phyloP scores from a whole-genome alignment of 306 rosid genomes.

The Vachellia pachyceras region DNA sequence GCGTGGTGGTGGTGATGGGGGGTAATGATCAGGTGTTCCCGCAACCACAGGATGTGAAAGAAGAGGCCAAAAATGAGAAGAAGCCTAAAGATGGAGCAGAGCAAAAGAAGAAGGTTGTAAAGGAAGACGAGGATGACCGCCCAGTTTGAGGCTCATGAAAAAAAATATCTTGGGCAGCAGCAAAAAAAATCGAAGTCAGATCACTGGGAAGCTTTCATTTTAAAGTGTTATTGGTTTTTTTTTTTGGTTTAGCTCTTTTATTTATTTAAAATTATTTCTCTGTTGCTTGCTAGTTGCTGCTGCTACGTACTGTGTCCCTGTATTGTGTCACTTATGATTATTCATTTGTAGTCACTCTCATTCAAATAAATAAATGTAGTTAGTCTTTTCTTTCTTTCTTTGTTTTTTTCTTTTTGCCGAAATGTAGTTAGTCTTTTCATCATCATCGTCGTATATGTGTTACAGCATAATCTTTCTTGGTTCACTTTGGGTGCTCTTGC shows the following conservation, averaged over 20 bases:
- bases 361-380: not conserved
- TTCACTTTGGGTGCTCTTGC: not conserved
- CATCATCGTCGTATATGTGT: not conserved
- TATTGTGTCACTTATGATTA: no score
- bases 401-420: no score
- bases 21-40: slow-evolving; percentile 21
- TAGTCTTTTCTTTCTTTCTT: no score
- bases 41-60: not conserved
- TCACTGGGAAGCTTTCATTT: not conserved
- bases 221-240: not conserved
- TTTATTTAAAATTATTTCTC: not conserved
- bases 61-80: not conserved
- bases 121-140: not conserved
- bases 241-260: not conserved
- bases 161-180: not conserved
- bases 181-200: no score
- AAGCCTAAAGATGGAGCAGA: not conserved
- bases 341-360: not conserved
- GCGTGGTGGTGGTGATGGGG: slow-evolving; percentile 28
- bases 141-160: not conserved
- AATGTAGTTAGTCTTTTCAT: not conserved
- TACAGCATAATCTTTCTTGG: not conserved
- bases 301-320: not conserved
- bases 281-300: not conserved
- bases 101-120: not conserved